A percentile compares a stretch with the other conserved stretches of the same genome.
These are phyloP conservation scores for Alternaria novae-zelandiae DNA, from an alignment of 2,329 filamentous ascomycete genomes.

Conservation along the genomic window DNA sequence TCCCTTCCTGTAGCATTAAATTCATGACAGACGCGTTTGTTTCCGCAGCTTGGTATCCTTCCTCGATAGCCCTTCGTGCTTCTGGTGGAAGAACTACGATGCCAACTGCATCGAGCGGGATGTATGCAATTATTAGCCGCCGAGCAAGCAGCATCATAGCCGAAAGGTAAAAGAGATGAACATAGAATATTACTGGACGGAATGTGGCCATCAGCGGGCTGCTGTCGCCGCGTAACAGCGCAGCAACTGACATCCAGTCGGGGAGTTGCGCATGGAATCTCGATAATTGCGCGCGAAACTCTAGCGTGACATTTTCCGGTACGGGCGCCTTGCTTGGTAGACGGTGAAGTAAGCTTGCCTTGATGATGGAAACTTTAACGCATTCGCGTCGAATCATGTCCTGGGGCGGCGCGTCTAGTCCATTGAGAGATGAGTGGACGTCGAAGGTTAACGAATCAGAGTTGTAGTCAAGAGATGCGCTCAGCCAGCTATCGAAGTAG, in stretches of 20 bases:
- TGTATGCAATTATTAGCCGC: slow-evolving; percentile 16
- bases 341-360: slow-evolving; percentile 19
- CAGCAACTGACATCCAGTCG: slow-evolving; percentile 18
- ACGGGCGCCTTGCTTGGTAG: slow-evolving; percentile 4
- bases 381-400: slow-evolving; percentile 21
- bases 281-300: slow-evolving; percentile 15
- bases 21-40: slow-evolving; percentile 20
- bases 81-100: slow-evolving; percentile 1
- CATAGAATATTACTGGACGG: slow-evolving; percentile 19
- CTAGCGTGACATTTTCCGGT: slow-evolving; percentile 5
- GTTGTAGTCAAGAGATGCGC: slow-evolving; percentile 20
- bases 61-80: slow-evolving; percentile 13
- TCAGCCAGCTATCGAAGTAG: slow-evolving; percentile 18
- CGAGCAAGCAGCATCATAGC: slow-evolving; percentile 26
- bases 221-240: background rate
- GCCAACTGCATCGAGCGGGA: background rate
- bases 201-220: background rate
- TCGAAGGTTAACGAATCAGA: background rate
- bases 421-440: background rate
- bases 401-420: slow-evolving; percentile 4
- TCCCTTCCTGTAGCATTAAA: slow-evolving; percentile 16
- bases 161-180: slow-evolving; percentile 31
- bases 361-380: slow-evolving; percentile 27
- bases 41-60: slow-evolving; percentile 24
- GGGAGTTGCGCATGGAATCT: slow-evolving; percentile 17